Evolutionary conservation across 2,329 filamentous ascomycete species (phyloP), one percentile per base, ranked within the genome.

Genomic region (Eurotiales sp.): DNA sequence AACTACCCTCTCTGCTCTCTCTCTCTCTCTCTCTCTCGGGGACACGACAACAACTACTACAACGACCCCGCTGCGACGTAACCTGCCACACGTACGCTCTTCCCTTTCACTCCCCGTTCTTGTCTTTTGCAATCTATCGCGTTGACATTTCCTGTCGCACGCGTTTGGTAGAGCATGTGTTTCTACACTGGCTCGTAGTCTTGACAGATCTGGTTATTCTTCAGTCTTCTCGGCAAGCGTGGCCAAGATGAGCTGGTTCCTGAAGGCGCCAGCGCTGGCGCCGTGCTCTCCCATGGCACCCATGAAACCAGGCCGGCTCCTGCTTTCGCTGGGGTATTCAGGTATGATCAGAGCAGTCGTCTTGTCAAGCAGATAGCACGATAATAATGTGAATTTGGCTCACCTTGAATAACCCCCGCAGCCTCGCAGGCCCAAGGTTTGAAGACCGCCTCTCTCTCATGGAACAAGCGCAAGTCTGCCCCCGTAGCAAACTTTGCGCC

Each of bases 161-260:
- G 23, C 17, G 2, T 22, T 27, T 23, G 27, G 8, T 17, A 29
- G 39, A 49, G 40, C 27, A 53, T 49, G 46, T 45, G 8, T 39
- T 4, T 44, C 32, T 23, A 30, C 36, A 19, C 22, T 42, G 27
- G 23, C 10, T 19, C 10, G 14, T 19, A 22, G 30, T 39, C 21
- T 23, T 27, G 17, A 25, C 36, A 19, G 40, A 32, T 32, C n/a
- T n/a, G n/a, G n/a, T n/a, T n/a, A n/a, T n/a, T n/a, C n/a, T n/a
- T n/a, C n/a, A n/a, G 43, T 19, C 32, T 17, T 30, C n/a, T 44
- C 8, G 17, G 21, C 15, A n/a, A 21, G 21, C 5, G 43, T 34
- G 32, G 11, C 44, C 51, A 49, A 22, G 32, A 53, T 53, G 51
- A 49, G 51, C 51, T 53, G 45, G 51, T 47, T 53, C 27, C 37